Base-by-base conservation (phyloP, 805 yeast genomes). In the Metschnikowia gelsemii region DNA sequence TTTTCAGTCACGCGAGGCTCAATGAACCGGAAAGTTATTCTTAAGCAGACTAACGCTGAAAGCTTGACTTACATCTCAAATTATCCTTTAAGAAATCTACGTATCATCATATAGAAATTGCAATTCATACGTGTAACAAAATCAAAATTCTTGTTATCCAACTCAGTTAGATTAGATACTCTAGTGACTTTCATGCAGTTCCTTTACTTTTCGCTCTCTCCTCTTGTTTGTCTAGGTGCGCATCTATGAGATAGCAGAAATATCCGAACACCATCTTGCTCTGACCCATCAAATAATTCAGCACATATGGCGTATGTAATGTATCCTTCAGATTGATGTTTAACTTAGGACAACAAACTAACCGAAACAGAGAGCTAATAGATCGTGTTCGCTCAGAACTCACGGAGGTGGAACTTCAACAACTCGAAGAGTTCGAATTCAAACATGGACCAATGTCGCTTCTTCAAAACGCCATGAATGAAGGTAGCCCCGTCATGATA, bases 401-500 rank as follows among this genome's bases (percentile, higher is more conserved):
- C 36, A 78, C 89, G 8, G 87, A 84, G 50, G 75, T 75, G 16
- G 97, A 93, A 58, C 76, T 88, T 22, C 82, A 79, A 38, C 82
- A 79, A 52, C 70, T 90, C 24, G 98, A 91, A 61, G 96, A 90
- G 58, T 88, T 82, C 58, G 97, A 91, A 61, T 86, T 87, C 56
- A 73, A 78, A 44, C 78, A 88, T 64, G 99, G 99, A 0, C 99
- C 99, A 11, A 76, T 93, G 74, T 80, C 91, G 3, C 72, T 93
- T 20, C 75, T 93, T n/a, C 87, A 89, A 51, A 80, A 82, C 33
- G 89, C 98, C 0, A 84, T 88, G 29, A 75, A 80, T 46, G 75
- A 79, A 40, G 82, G 80, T 38, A 75, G 85, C 2, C 87, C 88
- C 19, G 87, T 93, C 4, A 77, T 93, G 44, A 85, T 93, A 46